Conservation (phyloP, 371 early-diverging fungal genomes). For the Lichtheimia ornata region DNA sequence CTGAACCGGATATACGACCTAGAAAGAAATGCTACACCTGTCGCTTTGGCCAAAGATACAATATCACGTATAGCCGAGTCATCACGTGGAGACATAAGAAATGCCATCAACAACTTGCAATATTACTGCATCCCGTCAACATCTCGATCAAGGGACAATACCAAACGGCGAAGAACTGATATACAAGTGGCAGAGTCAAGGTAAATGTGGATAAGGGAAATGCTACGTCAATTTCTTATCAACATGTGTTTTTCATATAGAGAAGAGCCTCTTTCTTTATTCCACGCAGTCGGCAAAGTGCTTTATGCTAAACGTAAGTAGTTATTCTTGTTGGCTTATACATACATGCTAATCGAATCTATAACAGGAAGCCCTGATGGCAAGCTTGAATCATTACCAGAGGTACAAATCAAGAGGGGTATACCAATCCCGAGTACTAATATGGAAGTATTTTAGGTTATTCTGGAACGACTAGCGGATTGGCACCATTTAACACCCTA, state of each 20-base stretch:
- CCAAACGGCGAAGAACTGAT: conserved; percentile 6
- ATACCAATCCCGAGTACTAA: too few species aligned
- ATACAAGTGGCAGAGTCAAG: neutral
- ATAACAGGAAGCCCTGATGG: conserved; percentile 15
- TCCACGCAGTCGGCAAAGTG: conserved; percentile 48
- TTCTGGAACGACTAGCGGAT: conserved; percentile 24
- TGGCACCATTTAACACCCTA: conserved; percentile 24
- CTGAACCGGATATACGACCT: conserved; percentile 12
- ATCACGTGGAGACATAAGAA: conserved; percentile 42
- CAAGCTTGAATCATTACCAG: conserved; percentile 29
- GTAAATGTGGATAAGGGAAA: neutral
- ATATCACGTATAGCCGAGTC: conserved; percentile 19
- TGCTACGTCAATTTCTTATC: neutral
- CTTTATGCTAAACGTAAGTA: conserved; percentile 38
- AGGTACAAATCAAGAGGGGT: conserved; percentile 15
- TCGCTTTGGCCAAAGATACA: conserved; percentile 1
- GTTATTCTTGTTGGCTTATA: too few species aligned
- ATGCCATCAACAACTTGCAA: conserved; percentile 42
- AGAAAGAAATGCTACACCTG: conserved; percentile 5
- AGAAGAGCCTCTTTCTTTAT: conserved; percentile 23
- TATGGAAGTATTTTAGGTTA: conserved; percentile 12
- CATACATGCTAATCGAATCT: neutral
- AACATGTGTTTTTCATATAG: neutral
- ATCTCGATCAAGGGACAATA: conserved; percentile 3
- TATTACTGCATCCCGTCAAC: conserved; percentile 22